Conservation (phyloP, 441 rosid species). For the Populus tomentosa region DNA sequence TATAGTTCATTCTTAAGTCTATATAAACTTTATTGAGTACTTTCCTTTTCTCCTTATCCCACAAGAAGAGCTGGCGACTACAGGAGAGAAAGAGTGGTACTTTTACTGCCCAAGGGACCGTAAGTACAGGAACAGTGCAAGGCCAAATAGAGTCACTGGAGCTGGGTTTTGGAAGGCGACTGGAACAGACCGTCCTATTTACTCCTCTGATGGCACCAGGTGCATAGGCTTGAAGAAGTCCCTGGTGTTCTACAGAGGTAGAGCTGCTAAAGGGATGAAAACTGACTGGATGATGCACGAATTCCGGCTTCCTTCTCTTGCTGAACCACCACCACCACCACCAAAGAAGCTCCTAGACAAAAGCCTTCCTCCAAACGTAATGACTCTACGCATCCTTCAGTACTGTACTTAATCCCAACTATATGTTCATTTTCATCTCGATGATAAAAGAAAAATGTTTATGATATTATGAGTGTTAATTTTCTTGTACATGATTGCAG, state of each 20-base stretch:
- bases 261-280: slow-evolving; percentile 92
- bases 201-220: slow-evolving; percentile 60
- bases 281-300: slow-evolving; percentile 99
- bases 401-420: not conserved
- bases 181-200: slow-evolving; percentile 90
- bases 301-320: slow-evolving; percentile 70
- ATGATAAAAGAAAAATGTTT: not conserved
- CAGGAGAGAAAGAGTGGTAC: slow-evolving; percentile 92
- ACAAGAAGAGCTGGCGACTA: slow-evolving; percentile 53
- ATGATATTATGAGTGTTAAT: not conserved
- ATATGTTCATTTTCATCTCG: not conserved
- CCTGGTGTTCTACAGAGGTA: slow-evolving; percentile 85
- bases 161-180: slow-evolving; percentile 98
- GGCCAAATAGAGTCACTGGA: slow-evolving; percentile 91
- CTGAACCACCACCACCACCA: slow-evolving; percentile 43
- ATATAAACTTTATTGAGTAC: not conserved
- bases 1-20: not conserved
- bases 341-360: slow-evolving; percentile 62
- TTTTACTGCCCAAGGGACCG: slow-evolving; percentile 90
- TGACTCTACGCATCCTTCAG: not conserved
- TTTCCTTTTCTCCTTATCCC: not conserved
- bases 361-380: slow-evolving; percentile 56
- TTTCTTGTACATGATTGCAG: slow-evolving; percentile 25
- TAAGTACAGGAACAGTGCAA: slow-evolving; percentile 77
- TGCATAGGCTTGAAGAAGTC: slow-evolving; percentile 94